Evolutionary conservation across 805 yeast genomes (phyloP), one percentile per base, ranked within the genome.

Genomic region (Candida golubevii): DNA sequence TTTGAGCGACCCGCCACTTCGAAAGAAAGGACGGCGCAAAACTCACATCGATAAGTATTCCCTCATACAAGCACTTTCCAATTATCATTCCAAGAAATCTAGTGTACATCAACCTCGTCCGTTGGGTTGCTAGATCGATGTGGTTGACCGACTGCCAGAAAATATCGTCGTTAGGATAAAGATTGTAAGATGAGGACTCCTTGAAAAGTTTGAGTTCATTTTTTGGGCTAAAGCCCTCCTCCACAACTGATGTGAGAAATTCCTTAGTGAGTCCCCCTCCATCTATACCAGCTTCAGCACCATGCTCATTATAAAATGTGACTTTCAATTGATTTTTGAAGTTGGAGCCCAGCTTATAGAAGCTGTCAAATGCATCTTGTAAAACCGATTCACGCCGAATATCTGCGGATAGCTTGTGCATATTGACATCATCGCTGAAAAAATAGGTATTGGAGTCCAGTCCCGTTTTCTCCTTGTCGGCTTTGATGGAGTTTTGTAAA

Each of bases 241-340:
- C 69, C 2, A 83, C 78, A 0, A 88, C 81, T 40, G 83, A 71
- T 2, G 91, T 88, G 44, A 91, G 66, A 50, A 93, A 81, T 57
- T 91, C 99, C 60, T 91, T 90, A 0, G 97, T 90, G 23, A 91
- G 70, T 1, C 99, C 99, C 10, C 98, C 99, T 7, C 99, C 99
- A 62, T 91, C 99, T 35, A 91, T 84, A 1, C 99, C 99, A 0
- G 83, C 88, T 60, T 91, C 98, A 90, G 95, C 64, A 13, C 55
- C 63, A 47, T 82, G 79, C 44, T 84, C 77, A 55, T 87, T 85
- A 32, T 69, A 68, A 58, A 93, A 89, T 12, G 74, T 74, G 1
- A 93, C 88, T 1, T 77, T 67, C 8, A 90, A 61, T 31, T 70
- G 72, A 8, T 73, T 58, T 55, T 85, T 88, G 60, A 90, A 77